A percentile compares a stretch with the other conserved stretches of the same genome.
These are phyloP conservation scores for Fusarium sulawesiense DNA, from an alignment of 2,329 filamentous ascomycete genomes.

Conservation along the genomic window DNA sequence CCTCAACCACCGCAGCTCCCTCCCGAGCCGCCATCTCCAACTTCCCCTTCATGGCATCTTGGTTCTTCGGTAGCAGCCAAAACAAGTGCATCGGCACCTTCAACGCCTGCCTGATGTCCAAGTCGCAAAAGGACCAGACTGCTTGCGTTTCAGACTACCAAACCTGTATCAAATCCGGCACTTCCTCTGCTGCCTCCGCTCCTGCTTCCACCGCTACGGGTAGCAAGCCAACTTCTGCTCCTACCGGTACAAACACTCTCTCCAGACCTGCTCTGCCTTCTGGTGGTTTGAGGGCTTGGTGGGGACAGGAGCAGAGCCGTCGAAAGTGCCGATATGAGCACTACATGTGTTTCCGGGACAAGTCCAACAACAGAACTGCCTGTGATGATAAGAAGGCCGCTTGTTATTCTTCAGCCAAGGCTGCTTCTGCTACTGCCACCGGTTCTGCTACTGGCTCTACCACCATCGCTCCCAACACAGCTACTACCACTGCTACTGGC, in stretches of 20 bases:
- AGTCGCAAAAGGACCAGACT: background rate
- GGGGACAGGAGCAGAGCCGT: background rate
- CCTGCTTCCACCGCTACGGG: too few species aligned
- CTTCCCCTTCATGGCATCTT: conserved; percentile 11
- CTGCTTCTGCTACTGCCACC: background rate
- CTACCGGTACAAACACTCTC: background rate
- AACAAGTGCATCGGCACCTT: conserved; percentile 22
- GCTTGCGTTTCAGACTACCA: conserved; percentile 7
- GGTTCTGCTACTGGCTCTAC: background rate
- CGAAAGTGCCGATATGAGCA: background rate
- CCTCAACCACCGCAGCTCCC: background rate
- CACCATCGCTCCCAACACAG: background rate
- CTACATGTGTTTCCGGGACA: background rate
- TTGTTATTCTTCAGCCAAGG: background rate
- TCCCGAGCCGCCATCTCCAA: background rate
- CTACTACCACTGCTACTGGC: background rate
- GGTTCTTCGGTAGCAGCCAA: conserved; percentile 4
- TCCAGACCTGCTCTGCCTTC: background rate
- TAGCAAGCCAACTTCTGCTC: background rate
- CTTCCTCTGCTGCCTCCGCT: background rate
- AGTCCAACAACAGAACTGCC: background rate
- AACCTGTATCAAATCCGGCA: background rate
- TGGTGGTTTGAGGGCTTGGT: background rate
- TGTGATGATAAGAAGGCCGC: background rate
- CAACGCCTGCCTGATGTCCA: conserved; percentile 13